Evolutionary conservation across 1,284 basidiomycete species (phyloP).

Genomic region (Trametes hirsuta): DNA sequence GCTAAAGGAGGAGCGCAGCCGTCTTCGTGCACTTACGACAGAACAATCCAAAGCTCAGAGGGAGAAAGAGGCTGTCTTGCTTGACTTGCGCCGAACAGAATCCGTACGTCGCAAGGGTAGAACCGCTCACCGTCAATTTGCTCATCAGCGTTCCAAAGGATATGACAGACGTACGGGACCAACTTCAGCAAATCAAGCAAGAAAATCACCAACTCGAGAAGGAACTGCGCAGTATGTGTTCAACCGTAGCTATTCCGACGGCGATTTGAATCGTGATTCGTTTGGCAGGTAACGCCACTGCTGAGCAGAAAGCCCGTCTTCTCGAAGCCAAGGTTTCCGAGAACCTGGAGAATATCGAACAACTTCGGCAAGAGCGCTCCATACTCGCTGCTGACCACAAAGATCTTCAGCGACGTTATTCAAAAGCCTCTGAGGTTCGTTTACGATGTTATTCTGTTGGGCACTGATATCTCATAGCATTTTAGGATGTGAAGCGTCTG

Average conservation of each 20-base stretch:
- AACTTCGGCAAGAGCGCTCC: slow-evolving; percentile 73
- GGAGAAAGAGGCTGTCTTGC: slow-evolving; percentile 62
- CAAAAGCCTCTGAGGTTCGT: slow-evolving; percentile 66
- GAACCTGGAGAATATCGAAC: slow-evolving; percentile 69
- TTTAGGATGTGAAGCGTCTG: slow-evolving; percentile 61
- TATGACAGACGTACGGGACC: slow-evolving; percentile 71
- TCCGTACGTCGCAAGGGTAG: slow-evolving; percentile 45
- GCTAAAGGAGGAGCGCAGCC: slow-evolving; percentile 66
- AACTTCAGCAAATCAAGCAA: slow-evolving; percentile 68
- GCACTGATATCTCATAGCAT: background rate
- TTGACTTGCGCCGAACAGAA: slow-evolving; percentile 70
- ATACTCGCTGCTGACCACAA: slow-evolving; percentile 69
- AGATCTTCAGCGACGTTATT: slow-evolving; percentile 64
- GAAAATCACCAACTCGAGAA: slow-evolving; percentile 70
- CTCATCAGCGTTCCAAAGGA: slow-evolving; percentile 47
- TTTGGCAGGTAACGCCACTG: slow-evolving; percentile 54
- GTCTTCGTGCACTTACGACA: slow-evolving; percentile 59
- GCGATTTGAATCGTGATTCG: background rate
- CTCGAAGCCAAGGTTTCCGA: slow-evolving; percentile 66
- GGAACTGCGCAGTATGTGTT: slow-evolving; percentile 61
- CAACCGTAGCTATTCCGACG: background rate
- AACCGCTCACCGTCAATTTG: background rate
- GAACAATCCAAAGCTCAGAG: slow-evolving; percentile 65
- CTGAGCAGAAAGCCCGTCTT: slow-evolving; percentile 69
- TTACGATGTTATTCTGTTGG: too few relatives aligned